Conservation (phyloP, 2,329 filamentous ascomycete species). For the Fusarium secorum region DNA sequence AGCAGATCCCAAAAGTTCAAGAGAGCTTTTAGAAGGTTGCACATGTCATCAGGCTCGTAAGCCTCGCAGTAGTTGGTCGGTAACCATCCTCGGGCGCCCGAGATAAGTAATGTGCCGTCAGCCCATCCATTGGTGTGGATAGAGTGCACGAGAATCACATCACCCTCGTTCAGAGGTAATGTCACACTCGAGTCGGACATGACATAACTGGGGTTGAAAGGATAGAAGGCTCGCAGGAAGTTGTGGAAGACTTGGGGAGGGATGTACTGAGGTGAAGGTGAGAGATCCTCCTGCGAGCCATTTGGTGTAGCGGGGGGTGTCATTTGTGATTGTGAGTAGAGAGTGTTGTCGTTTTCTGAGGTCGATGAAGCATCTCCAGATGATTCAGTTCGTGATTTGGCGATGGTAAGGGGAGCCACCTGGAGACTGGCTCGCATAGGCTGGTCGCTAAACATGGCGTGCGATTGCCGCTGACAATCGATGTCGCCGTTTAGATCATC, state of each 20-base stretch:
- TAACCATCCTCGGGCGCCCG: conserved; percentile 90
- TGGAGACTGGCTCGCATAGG: conserved; percentile 65
- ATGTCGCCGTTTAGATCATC: conserved; percentile 43
- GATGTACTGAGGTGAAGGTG: conserved; percentile 46
- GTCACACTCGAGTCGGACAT: conserved; percentile 88
- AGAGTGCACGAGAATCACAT: conserved; percentile 92
- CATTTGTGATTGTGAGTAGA: conserved; percentile 67
- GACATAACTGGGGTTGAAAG: conserved; percentile 82
- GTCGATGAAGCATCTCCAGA: conserved; percentile 44
- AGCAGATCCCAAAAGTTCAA: conserved; percentile 93
- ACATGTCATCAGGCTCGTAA: conserved; percentile 89
- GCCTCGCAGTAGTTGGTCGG: conserved; percentile 98
- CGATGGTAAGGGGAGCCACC: conserved; percentile 66
- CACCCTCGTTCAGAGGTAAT: conserved; percentile 85
- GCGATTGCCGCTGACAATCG: conserved; percentile 43
- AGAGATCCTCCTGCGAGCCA: conserved; percentile 68
- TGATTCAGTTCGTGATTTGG: conserved; percentile 50
- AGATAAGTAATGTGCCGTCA: conserved; percentile 87
- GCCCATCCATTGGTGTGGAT: conserved; percentile 99
- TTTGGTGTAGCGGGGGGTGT: conserved; percentile 81
- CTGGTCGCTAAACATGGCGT: conserved; percentile 52
- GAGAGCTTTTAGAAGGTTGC: conserved; percentile 82
- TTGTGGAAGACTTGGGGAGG: conserved; percentile 82
- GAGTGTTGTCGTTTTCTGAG: conserved; percentile 48
- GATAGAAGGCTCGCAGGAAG: conserved; percentile 93